Percentiles rank a stretch among this genome's conserved stretches.
Conservation (phyloP, 306 rosid species). For the Prosopis cineraria region DNA sequence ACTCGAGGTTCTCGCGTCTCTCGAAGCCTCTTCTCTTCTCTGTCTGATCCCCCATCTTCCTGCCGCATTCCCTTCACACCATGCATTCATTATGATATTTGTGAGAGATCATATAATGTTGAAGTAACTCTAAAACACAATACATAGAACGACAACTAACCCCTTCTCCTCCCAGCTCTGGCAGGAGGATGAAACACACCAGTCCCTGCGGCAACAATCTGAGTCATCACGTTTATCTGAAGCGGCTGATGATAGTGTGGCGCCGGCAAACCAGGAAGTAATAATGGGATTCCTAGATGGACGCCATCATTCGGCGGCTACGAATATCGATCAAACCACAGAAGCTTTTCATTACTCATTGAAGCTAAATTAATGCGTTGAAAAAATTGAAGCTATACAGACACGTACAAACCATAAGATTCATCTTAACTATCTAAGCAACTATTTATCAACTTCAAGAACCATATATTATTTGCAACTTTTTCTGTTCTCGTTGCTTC, state of each 20-base stretch:
- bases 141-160: background rate
- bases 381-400: background rate
- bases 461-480: background rate
- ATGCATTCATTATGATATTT: background rate
- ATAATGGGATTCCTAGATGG: background rate
- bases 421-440: background rate
- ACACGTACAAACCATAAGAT: background rate
- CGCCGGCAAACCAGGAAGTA: background rate
- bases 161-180: background rate
- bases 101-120: background rate
- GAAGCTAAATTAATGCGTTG: background rate
- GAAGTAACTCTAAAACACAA: background rate
- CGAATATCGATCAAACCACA: background rate
- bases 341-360: background rate
- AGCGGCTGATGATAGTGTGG: background rate
- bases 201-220: constrained; percentile 11
- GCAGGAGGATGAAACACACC: constrained; percentile 30
- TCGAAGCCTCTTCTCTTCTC: background rate
- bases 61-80: background rate
- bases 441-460: background rate
- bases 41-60: background rate
- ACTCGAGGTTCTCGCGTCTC: background rate
- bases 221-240: background rate
- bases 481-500: background rate
- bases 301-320: background rate